Percentiles rank a stretch among this genome's conserved stretches.
Evolutionary conservation across 495 filamentous ascomycete genomes (phyloP).

Genomic region (Neurospora tetraspora): DNA sequence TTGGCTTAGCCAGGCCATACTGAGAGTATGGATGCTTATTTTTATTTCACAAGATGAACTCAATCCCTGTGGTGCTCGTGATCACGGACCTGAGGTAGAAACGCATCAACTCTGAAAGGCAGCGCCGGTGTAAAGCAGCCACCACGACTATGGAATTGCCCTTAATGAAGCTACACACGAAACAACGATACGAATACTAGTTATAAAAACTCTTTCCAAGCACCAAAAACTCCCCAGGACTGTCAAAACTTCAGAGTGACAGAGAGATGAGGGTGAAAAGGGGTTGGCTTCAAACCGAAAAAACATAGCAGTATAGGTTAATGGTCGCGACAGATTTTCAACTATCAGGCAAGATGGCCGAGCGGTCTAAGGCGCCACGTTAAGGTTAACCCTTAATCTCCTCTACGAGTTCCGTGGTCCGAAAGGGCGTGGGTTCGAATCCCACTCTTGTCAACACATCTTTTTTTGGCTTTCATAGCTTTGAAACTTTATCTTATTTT

Average conservation of each 20-base stretch:
- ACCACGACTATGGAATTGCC: not conserved
- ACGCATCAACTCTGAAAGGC: not conserved
- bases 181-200: fast-evolving
- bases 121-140: not conserved
- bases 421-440: slow-evolving; percentile 12
- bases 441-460: slow-evolving; percentile 5
- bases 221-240: not conserved
- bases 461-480: not conserved
- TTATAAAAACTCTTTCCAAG: not conserved
- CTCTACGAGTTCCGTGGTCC: not conserved
- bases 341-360: slow-evolving; percentile 13
- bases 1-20: too few species aligned
- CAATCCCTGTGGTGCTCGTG: too few species aligned
- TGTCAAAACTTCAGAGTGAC: not conserved
- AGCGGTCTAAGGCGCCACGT: slow-evolving; percentile 20
- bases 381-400: slow-evolving; percentile 16
- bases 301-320: fast-evolving
- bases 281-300: not conserved
- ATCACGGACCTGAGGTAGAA: too few species aligned
- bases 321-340: not conserved
- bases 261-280: not conserved
- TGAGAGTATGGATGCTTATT: too few species aligned
- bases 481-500: too few species aligned
- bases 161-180: not conserved
- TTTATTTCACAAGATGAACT: too few species aligned